Evolutionary conservation across 2,329 filamentous ascomycete species (phyloP), one percentile per base, ranked within the genome.

Genomic region (Fusarium proliferatum): DNA sequence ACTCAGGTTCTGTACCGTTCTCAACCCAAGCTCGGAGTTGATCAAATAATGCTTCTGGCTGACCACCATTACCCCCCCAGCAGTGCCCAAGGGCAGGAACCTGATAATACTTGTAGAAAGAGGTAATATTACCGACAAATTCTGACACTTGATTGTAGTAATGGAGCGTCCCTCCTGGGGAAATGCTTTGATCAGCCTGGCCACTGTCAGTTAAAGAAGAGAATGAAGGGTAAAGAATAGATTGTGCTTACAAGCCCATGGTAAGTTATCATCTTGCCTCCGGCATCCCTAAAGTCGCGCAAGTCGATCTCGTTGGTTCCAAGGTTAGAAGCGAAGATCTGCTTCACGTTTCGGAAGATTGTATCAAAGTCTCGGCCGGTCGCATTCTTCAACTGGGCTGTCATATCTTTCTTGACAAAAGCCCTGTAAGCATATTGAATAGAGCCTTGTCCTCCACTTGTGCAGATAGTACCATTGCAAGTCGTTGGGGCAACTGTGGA

Each of bases 21-120:
- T 82, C 80, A 12, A 81, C 80, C 80, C 80, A 82, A 6, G 55
- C 66, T 5, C 72, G 60, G 12, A 82, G 57, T 19, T 73, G 71
- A 4, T 74, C 76, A 48, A 79, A 82, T 15, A 68, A 67, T 7
- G 41, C 46, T 34, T 67, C 69, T 2, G 81, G 81, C 23, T 76
- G 9, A 1, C 64, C 67, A 16, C 64, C 55, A 13, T 58, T 58
- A 5, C 81, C 81, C 17, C 78, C 77, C 16, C 48, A 46, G 61
- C 82, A 84, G 67, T 84, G 82, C 4, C 61, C 70, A n/a, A 82
- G 51, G 1, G 80, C 82, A 2, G 82, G 79, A 9, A 79, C 78
- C 19, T 77, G 64, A 45, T 81, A 84, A 55, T 80, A 75, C 10
- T 80, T 76, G 49, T 81, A 84, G 56, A 80, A 83, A 8, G 79